Percentiles rank a stretch among this genome's conserved stretches.
These are phyloP conservation scores for Fusarium nelsonii DNA, from an alignment of 2,329 filamentous ascomycete genomes.

Conservation along the genomic window DNA sequence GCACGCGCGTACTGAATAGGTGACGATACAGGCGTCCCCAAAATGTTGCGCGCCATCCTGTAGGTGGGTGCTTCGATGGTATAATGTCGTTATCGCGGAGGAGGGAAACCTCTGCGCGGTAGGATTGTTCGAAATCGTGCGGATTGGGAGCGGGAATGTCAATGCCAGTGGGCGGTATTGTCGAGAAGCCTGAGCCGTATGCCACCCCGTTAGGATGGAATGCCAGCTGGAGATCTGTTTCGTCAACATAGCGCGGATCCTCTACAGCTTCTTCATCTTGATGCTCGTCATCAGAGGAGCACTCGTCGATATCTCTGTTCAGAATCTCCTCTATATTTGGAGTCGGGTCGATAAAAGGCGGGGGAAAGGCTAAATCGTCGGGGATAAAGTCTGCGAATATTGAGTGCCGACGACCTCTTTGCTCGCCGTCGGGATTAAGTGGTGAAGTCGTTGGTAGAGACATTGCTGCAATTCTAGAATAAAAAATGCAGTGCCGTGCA, in stretches of 20 bases:
- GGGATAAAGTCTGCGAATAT: slow-evolving; percentile 43
- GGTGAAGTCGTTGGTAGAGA: slow-evolving; percentile 27
- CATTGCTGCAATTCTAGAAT: background rate
- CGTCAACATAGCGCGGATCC: slow-evolving; percentile 9
- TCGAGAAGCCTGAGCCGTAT: slow-evolving; percentile 37
- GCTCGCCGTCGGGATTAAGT: slow-evolving; percentile 4
- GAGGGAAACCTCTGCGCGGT: slow-evolving; percentile 34
- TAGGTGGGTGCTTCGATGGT: slow-evolving; percentile 5
- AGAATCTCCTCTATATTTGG: slow-evolving; percentile 40
- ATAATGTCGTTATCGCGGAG: slow-evolving; percentile 42
- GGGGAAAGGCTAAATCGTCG: slow-evolving; percentile 21
- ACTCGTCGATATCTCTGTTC: slow-evolving; percentile 39
- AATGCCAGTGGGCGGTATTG: slow-evolving; percentile 29
- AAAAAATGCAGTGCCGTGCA: too few relatives aligned
- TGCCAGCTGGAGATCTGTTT: slow-evolving; percentile 32
- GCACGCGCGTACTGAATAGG: slow-evolving; percentile 31
- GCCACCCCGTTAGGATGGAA: slow-evolving; percentile 41
- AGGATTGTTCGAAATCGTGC: slow-evolving; percentile 39
- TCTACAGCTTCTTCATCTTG: slow-evolving; percentile 26
- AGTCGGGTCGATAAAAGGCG: slow-evolving; percentile 26
- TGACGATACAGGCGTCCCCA: slow-evolving; percentile 24
- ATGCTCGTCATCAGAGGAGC: slow-evolving; percentile 39
- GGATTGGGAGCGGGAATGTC: slow-evolving; percentile 39
- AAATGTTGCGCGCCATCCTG: slow-evolving; percentile 11
- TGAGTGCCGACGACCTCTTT: slow-evolving; percentile 33